Evolutionary conservation across 2,329 filamentous ascomycete species (phyloP), one percentile per base, ranked within the genome.

Genomic region (Talaromyces amestolkiae): DNA sequence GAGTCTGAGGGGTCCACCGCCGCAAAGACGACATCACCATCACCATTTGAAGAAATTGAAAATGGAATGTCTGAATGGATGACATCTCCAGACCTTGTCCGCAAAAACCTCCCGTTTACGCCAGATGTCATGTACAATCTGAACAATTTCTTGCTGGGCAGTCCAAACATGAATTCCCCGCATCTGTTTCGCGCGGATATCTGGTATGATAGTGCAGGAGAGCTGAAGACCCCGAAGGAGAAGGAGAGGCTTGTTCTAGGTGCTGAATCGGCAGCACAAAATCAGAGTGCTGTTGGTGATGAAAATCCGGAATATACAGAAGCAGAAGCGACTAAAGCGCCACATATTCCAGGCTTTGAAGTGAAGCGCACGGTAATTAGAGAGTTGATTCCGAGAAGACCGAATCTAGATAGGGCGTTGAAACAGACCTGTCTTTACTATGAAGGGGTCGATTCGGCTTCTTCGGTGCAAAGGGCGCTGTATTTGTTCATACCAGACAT

Each of bases 381-480:
- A 66, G 89, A 84, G 67, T 81, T 97, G 71, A 88, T 97, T 56
- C 94, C 94, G 3, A 84, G 94, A 60, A 97, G 97, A 76, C 86
- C 88, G 2, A 84, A 88, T 63, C 81, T 94, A 31, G 94, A 98
- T 76, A 80, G 82, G 22, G 83, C 89, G 1, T 77, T 97, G 68
- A 85, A 92, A 65, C 94, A 98, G 77, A 96, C 92, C 1, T 96
- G 92, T 75, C 84, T 91, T 64, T 85, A 93, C 68, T 91, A 92
- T 59, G 65, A 71, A 43, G 62, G 65, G 3, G 37, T 49, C 19
- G 61, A 51, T 11, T 58, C 45, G 1, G 31, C 27, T 9, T 33
- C 53, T 35, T 13, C 83, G 39, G 17, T 59, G 27, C 54, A 70
- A 10, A 69, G 70, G 1, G 67, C 72, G 37, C 78, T 94, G 61